Conservation (phyloP, 2,329 filamentous ascomycete genomes). For the Pestalotiopsis fici region DNA sequence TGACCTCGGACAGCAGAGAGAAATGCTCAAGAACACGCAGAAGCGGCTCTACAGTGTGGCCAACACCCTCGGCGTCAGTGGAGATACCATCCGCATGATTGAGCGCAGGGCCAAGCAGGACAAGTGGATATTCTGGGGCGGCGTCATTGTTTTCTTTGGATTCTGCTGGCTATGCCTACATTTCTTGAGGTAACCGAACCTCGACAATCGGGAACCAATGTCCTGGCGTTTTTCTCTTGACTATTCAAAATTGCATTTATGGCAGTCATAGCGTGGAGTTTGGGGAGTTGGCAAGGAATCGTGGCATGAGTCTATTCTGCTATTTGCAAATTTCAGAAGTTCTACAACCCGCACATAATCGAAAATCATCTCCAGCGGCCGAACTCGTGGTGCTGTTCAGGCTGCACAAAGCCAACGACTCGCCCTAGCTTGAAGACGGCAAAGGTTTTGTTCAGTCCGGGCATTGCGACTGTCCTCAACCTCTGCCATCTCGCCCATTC, state of each 20-base stretch:
- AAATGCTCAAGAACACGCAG: conserved; percentile 95
- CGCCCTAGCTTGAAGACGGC: not conserved
- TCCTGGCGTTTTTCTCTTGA: not conserved
- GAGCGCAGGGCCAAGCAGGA: conserved; percentile 90
- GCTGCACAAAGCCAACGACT: not conserved
- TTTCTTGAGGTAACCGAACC: conserved; percentile 63
- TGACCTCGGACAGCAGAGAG: conserved; percentile 85
- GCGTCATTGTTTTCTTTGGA: conserved; percentile 81
- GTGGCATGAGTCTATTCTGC: not conserved
- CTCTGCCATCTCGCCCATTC: conserved; percentile 19
- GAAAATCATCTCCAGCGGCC: not conserved
- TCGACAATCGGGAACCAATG: not conserved
- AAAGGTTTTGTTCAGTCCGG: not conserved
- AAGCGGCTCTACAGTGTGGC: conserved; percentile 87
- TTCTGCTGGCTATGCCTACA: conserved; percentile 93
- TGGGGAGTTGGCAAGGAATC: conserved; percentile 12
- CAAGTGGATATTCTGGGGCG: conserved; percentile 95
- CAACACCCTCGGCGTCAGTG: conserved; percentile 89
- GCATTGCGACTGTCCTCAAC: not conserved
- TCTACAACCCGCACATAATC: not conserved
- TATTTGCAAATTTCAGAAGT: not conserved
- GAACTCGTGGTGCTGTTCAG: too few species aligned
- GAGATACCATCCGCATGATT: conserved; percentile 96
- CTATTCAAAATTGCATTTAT: not conserved
- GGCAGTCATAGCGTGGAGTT: conserved; percentile 24